Conservation (phyloP, 2,329 filamentous ascomycete species). For the Thyridium curvatum region DNA sequence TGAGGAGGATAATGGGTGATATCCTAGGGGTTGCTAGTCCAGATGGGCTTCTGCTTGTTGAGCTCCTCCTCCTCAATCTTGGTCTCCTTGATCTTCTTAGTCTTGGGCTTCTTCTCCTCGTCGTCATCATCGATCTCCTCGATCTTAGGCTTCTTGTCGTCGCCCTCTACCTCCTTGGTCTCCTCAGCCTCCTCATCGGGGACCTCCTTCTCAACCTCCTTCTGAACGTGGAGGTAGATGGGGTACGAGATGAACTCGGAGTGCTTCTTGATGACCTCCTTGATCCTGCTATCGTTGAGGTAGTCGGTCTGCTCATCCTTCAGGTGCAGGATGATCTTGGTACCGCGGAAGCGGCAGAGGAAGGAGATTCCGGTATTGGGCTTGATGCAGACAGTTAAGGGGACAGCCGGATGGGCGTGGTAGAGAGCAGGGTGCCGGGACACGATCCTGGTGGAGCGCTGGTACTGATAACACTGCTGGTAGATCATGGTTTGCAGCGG, state of each 20-base stretch:
- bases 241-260: slow-evolving; percentile 99
- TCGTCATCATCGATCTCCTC: slow-evolving; percentile 85
- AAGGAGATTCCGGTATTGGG: slow-evolving; percentile 79
- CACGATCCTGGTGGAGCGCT: slow-evolving; percentile 85
- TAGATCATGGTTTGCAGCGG: slow-evolving; percentile 85
- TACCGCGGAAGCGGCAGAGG: no score
- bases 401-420: slow-evolving; percentile 89
- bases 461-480: slow-evolving; percentile 90
- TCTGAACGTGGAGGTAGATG: slow-evolving; percentile 98
- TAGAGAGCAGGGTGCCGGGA: slow-evolving; percentile 87
- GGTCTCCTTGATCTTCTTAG: slow-evolving; percentile 98
- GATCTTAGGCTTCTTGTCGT: slow-evolving; percentile 90
- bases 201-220: slow-evolving; percentile 98
- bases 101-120: slow-evolving; percentile 74
- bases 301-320: slow-evolving; percentile 99
- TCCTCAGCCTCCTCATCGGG: slow-evolving; percentile 87
- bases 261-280: slow-evolving; percentile 99
- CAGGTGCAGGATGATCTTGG: slow-evolving; percentile 94
- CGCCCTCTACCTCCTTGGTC: slow-evolving; percentile 78
- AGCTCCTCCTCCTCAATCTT: slow-evolving; percentile 98
- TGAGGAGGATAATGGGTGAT: no score
- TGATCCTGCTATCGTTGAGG: slow-evolving; percentile 96
- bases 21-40: slow-evolving; percentile 76
- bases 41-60: slow-evolving; percentile 97
- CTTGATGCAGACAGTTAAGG: slow-evolving; percentile 82